A percentile compares a stretch with the other conserved stretches of the same genome.
These are phyloP conservation scores for Harringtonia aguacate DNA, from an alignment of 2,329 filamentous ascomycete species.

Conservation along the genomic window DNA sequence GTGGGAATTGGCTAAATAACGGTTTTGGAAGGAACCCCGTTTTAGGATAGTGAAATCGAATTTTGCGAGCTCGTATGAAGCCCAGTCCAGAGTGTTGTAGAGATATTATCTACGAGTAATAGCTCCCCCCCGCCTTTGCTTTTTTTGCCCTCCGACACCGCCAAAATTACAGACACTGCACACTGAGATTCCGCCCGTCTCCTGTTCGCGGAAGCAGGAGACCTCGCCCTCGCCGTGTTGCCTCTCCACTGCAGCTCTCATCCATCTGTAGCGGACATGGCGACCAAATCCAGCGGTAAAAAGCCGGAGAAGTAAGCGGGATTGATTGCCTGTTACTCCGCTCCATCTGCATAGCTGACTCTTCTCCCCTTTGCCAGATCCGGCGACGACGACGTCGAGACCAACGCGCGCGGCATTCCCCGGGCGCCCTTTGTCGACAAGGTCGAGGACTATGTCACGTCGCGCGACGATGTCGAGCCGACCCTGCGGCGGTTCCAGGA, in stretches of 20 bases:
- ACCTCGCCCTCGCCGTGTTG: too few species aligned
- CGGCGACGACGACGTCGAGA: conserved; percentile 37
- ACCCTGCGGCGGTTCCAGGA: conserved; percentile 80
- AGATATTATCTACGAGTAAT: too few species aligned
- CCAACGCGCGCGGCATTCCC: conserved; percentile 76
- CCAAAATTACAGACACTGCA: background rate
- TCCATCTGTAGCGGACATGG: background rate
- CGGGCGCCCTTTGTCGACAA: conserved; percentile 78
- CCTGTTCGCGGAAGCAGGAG: too few species aligned
- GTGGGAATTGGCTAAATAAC: too few species aligned
- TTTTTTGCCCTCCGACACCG: conserved; percentile 9
- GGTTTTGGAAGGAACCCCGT: too few species aligned
- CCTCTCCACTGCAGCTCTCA: background rate
- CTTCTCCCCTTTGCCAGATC: background rate
- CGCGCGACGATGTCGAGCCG: conserved; percentile 66
- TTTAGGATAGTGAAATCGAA: too few species aligned
- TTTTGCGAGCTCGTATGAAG: too few species aligned
- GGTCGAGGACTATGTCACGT: conserved; percentile 77
- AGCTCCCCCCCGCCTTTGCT: too few species aligned
- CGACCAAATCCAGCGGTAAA: conserved; percentile 21
- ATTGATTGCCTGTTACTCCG: background rate
- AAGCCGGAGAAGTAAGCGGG: conserved; percentile 22
- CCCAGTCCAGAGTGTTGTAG: too few species aligned
- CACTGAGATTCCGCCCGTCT: background rate
- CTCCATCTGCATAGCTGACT: too few species aligned